phyloP scores from a whole-genome alignment of 1,284 basidiomycete species.

The Puccinia novopanici region DNA sequence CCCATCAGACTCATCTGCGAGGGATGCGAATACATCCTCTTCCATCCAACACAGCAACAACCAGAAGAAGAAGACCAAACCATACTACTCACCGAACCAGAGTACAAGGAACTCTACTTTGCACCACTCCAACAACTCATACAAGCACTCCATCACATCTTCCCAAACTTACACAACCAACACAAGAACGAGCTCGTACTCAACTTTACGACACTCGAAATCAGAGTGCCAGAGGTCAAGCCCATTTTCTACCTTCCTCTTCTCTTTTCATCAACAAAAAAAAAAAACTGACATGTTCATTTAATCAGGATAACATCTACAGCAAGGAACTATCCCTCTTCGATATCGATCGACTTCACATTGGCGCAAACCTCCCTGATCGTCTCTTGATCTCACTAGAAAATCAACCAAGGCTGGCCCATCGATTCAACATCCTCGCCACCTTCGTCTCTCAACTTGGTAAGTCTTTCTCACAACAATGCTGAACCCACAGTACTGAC shows the following conservation, averaged over 20 bases:
- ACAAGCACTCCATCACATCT: constrained; percentile 29
- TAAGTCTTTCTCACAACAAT: neutral
- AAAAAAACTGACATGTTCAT: neutral
- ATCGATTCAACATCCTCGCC: constrained; percentile 50
- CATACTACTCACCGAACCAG: constrained; percentile 27
- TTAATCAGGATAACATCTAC: constrained; percentile 41
- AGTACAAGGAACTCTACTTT: constrained; percentile 33
- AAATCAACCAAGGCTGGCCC: constrained; percentile 39
- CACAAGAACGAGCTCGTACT: constrained; percentile 40
- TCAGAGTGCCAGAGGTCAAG: constrained; percentile 41
- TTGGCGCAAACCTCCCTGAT: constrained; percentile 35
- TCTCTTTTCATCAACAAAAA: neutral
- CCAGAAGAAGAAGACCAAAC: neutral
- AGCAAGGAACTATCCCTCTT: constrained; percentile 33
- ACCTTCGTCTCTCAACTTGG: constrained; percentile 35
- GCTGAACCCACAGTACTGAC: neutral
- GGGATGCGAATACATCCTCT: constrained; percentile 40
- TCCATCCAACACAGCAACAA: neutral
- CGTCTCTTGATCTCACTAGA: constrained; percentile 35
- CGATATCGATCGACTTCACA: constrained; percentile 48
- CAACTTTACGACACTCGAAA: constrained; percentile 31
- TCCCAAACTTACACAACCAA: constrained; percentile 27
- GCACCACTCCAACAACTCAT: constrained; percentile 20
- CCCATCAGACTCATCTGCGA: constrained; percentile 32
- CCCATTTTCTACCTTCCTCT: neutral